Percentiles rank a stretch among this genome's conserved stretches.
phyloP scores from a whole-genome alignment of 2,329 filamentous ascomycete genomes.

The Aspergillus sp. region DNA sequence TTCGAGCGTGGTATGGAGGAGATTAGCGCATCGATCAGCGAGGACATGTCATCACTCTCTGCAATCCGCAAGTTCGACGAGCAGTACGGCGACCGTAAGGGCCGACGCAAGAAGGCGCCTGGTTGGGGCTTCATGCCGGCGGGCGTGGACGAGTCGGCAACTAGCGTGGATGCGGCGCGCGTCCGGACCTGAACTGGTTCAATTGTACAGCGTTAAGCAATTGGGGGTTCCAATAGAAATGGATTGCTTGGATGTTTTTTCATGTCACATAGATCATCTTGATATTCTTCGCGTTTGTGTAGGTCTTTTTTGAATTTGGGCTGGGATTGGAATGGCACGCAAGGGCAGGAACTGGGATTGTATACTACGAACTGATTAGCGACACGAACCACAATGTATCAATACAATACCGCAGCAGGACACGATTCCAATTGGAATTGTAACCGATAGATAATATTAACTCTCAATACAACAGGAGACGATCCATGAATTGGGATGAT shows the following conservation, averaged over 20 bases:
- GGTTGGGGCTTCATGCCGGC: constrained; percentile 54
- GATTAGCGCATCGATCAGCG: constrained; percentile 87
- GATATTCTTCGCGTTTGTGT: constrained; percentile 5
- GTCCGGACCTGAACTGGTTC: constrained; percentile 39
- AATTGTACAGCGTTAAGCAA: not conserved
- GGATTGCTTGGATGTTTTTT: constrained; percentile 3
- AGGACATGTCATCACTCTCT: constrained; percentile 84
- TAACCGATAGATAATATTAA: no score
- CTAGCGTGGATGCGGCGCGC: constrained; percentile 41
- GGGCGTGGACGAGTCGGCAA: constrained; percentile 31
- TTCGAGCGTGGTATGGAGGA: constrained; percentile 85
- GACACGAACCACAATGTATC: constrained; percentile 31
- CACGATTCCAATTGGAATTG: not conserved
- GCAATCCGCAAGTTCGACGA: constrained; percentile 95
- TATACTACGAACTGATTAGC: constrained; percentile 31
- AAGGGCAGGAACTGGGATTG: constrained; percentile 7
- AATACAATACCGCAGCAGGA: constrained; percentile 20
- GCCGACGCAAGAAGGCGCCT: constrained; percentile 61
- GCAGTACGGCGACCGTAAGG: constrained; percentile 82
- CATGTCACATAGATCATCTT: constrained; percentile 10
- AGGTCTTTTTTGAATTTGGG: constrained; percentile 1
- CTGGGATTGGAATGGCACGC: constrained; percentile 4
- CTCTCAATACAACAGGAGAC: no score
- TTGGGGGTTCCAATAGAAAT: not conserved
- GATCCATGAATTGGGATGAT: not conserved